These are phyloP conservation scores for Phytophthora sp. DNA, from an alignment of 352 stramenopile species.

Conservation along the genomic window DNA sequence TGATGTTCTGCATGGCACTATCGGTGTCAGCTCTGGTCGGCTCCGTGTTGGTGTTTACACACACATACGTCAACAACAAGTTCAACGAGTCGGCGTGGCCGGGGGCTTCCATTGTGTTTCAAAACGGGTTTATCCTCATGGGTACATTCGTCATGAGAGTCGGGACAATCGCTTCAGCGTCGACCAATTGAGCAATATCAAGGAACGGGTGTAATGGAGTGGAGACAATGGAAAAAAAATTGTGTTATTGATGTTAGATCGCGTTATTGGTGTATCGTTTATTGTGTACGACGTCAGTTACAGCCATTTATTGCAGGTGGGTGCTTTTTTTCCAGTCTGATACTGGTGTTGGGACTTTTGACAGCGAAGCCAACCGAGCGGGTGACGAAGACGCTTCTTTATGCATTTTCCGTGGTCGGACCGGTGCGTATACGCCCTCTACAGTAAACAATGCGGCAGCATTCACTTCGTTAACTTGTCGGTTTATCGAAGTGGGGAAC, in stretches of 20 bases:
- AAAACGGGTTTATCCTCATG: slow-evolving; percentile 68
- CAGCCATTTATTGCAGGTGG: background rate
- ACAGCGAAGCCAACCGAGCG: slow-evolving; percentile 4
- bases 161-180: slow-evolving; percentile 46
- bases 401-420: slow-evolving; percentile 19
- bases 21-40: slow-evolving; percentile 46
- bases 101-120: slow-evolving; percentile 60
- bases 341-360: slow-evolving; percentile 17
- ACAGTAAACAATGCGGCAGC: slow-evolving; percentile 6
- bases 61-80: slow-evolving; percentile 62
- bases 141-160: slow-evolving; percentile 64
- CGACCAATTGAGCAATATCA: slow-evolving; percentile 36
- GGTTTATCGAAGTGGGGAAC: slow-evolving; percentile 13
- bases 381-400: slow-evolving; percentile 2
- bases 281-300: too few species aligned
- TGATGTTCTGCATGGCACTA: slow-evolving; percentile 60
- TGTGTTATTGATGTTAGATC: too few species aligned
- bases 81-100: slow-evolving; percentile 67
- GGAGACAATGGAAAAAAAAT: too few species aligned
- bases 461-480: slow-evolving; percentile 17
- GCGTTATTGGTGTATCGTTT: too few species aligned
- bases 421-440: slow-evolving; percentile 10
- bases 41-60: slow-evolving; percentile 65
- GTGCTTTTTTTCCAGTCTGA: slow-evolving; percentile 6
- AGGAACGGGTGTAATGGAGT: too few species aligned